These are phyloP conservation scores for Ammopiptanthus mongolicus DNA, from an alignment of 306 rosid species.

Conservation along the genomic window DNA sequence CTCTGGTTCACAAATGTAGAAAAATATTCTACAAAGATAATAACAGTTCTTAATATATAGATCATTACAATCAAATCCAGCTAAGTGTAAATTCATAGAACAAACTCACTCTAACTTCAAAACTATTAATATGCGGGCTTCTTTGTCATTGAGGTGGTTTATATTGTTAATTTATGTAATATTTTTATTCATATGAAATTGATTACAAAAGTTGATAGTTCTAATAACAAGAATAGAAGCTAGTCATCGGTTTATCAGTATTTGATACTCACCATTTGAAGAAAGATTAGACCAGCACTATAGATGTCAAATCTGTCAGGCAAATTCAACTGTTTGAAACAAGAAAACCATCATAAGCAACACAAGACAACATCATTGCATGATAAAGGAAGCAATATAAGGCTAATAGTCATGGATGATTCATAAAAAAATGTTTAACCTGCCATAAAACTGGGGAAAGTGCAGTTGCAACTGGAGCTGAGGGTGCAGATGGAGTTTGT, in stretches of 20 bases:
- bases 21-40: not conserved
- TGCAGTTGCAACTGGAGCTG: constrained; percentile 94
- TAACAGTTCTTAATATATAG: not conserved
- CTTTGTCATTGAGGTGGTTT: not conserved
- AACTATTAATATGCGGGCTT: constrained; percentile 3
- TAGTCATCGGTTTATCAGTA: constrained; percentile 7
- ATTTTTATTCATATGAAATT: not conserved
- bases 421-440: constrained; percentile 38
- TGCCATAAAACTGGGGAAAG: constrained; percentile 98
- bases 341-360: constrained; percentile 22
- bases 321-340: constrained; percentile 69
- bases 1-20: not conserved
- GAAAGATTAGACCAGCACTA: constrained; percentile 88
- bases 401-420: constrained; percentile 4
- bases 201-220: not conserved
- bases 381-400: constrained; percentile 1
- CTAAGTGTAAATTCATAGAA: not conserved
- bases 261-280: constrained; percentile 77
- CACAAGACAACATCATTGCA: constrained; percentile 15
- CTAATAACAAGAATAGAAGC: constrained; percentile 4
- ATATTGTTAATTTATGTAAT: not conserved
- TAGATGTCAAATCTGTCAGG: constrained; percentile 94
- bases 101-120: constrained; percentile 1
- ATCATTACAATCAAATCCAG: not conserved
- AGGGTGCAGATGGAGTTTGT: constrained; percentile 96